A percentile compares a stretch with the other conserved stretches of the same genome.
Conservation (phyloP, 2,329 filamentous ascomycete genomes). For the Knoxdaviesia capensis region DNA sequence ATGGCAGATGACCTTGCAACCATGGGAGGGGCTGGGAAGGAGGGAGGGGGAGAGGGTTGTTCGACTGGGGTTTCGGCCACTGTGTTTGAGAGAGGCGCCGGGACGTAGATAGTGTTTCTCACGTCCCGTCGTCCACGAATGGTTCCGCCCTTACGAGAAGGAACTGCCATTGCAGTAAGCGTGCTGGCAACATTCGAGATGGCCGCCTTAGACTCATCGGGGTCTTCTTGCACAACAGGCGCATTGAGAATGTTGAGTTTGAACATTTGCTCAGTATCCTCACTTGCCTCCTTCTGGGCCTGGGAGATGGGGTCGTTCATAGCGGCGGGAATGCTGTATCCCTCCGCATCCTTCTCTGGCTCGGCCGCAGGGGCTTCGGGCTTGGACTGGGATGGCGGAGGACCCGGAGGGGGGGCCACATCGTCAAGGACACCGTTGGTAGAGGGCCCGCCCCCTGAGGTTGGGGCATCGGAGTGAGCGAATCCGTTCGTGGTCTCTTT, state of each 20-base stretch:
- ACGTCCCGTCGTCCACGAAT: conserved; percentile 78
- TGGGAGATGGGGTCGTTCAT: conserved; percentile 48
- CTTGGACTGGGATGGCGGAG: conserved; percentile 24
- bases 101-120: conserved; percentile 73
- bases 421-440: conserved; percentile 10
- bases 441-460: conserved; percentile 21
- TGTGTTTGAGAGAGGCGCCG: conserved; percentile 17
- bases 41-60: no score
- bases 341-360: conserved; percentile 48
- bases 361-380: conserved; percentile 12
- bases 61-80: conserved; percentile 7
- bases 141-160: conserved; percentile 53
- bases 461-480: conserved; percentile 25
- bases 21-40: conserved; percentile 8
- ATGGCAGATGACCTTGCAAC: conserved; percentile 22
- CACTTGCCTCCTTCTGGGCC: conserved; percentile 44
- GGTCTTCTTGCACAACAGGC: conserved; percentile 60
- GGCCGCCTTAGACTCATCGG: conserved; percentile 51
- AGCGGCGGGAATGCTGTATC: conserved; percentile 51
- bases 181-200: conserved; percentile 58
- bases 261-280: conserved; percentile 41
- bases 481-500: conserved; percentile 27
- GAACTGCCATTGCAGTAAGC: conserved; percentile 40
- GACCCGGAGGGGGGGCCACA: conserved; percentile 28
- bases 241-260: conserved; percentile 65